Base-by-base conservation (phyloP, 495 filamentous ascomycete species). In the Sporormia fimetaria region DNA sequence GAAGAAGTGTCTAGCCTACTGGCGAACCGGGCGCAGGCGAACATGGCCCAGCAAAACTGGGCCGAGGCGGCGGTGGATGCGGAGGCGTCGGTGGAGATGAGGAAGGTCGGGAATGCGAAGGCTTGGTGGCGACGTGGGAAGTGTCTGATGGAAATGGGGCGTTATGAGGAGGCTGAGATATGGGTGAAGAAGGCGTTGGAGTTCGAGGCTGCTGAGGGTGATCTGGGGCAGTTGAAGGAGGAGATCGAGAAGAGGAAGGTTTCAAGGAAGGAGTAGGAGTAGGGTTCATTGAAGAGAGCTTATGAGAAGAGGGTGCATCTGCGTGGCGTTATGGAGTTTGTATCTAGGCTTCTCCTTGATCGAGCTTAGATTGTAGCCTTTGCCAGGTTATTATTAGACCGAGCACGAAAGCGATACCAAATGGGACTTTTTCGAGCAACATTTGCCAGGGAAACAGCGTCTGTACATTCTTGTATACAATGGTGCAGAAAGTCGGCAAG, bases 91-190 rank as follows among this genome's bases (percentile, higher is more conserved):
- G 81, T 94, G n/a, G 88, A 94, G 64, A 74, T 81, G 40, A 94
- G 92, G 75, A 67, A 75, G 37, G 66, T 73, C 29, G 84, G 78
- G 21, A 95, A 98, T 63, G 76, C 81, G 5, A 96, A 95, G 76
- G 87, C 80, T 2, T 95, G 87, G 81, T 95, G 83, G 78, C 65
- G 88, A 32, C 65, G 82, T 46, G 87, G 80, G 6, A 76, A 73
- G 65, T 87, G 79, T 61, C 65, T 94, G 57, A 60, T 76, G 37
- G 90, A 98, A 77, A 96, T 95, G 90, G 79, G 81, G 6, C 61
- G 87, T 57, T 65, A 80, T 59, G 76, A 81, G 44, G 90, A 98
- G 72, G 85, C 85, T 5, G 68, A 66, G 59, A 71, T 71, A 37
- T 86, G 83, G 68, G 66, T 94, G 27, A 66, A 63, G 28, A 66